phyloP scores from a whole-genome alignment of 345 rosid genomes.

The Linum trigynum region DNA sequence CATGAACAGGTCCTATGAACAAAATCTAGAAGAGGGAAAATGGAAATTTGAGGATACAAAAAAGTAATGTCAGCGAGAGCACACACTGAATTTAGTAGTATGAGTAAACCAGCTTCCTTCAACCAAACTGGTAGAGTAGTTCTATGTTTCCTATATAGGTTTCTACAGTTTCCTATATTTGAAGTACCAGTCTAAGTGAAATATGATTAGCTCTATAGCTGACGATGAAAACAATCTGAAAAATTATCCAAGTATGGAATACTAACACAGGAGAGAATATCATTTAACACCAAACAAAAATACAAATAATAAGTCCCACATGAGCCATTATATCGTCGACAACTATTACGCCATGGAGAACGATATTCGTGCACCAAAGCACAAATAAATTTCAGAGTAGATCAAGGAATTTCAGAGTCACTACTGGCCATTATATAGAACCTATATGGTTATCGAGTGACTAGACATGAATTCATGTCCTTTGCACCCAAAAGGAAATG shows the following conservation, averaged over 20 bases:
- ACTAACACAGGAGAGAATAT: not conserved
- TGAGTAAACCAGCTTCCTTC: constrained; percentile 8
- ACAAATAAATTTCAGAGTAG: too few species aligned
- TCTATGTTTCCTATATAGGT: too few species aligned
- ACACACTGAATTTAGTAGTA: constrained; percentile 10
- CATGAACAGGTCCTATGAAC: constrained; percentile 71
- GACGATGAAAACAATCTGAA: not conserved
- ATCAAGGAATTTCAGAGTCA: not conserved
- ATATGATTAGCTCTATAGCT: too few species aligned
- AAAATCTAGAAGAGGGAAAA: constrained; percentile 34
- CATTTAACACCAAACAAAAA: too few species aligned
- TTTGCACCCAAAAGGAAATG: not conserved
- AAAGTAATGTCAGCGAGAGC: constrained; percentile 9
- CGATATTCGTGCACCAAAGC: too few species aligned
- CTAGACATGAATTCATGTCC: not conserved
- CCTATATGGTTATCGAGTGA: not conserved
- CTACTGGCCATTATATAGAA: not conserved
- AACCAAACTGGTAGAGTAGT: not conserved
- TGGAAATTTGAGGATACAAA: constrained; percentile 6
- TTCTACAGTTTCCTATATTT: too few species aligned
- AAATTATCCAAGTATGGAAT: not conserved
- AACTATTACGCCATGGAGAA: too few species aligned
- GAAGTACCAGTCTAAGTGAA: not conserved
- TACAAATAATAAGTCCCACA: too few species aligned
- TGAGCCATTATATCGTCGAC: too few species aligned